A percentile compares a stretch with the other conserved stretches of the same genome.
Evolutionary conservation across 2,329 filamentous ascomycete species (phyloP).

Genomic region (Zarea fungicola): DNA sequence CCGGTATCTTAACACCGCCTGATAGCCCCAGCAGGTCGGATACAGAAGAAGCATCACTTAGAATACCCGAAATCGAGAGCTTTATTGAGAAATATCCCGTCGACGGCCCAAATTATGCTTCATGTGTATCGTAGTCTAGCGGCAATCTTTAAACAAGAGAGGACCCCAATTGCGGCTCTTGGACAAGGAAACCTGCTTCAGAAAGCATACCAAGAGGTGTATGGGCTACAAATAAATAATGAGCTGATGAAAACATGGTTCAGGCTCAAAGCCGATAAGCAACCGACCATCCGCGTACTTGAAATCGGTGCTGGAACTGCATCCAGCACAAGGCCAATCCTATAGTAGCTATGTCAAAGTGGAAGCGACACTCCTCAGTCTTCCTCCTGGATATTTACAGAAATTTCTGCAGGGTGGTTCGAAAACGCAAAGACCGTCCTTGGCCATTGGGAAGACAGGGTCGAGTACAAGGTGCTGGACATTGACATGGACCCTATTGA

Average conservation of each 20-base stretch:
- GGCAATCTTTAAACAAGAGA: too few species aligned
- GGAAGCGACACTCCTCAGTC: background rate
- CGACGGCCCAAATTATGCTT: too few species aligned
- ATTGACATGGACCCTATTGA: slow-evolving; percentile 23
- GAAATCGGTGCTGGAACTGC: background rate
- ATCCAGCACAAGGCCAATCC: background rate
- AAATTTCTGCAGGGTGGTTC: slow-evolving; percentile 27
- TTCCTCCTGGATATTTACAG: slow-evolving; percentile 20
- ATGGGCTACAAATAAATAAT: too few species aligned
- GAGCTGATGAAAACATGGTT: background rate
- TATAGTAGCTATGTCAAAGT: background rate
- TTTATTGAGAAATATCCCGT: too few species aligned
- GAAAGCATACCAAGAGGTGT: too few species aligned
- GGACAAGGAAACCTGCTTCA: too few species aligned
- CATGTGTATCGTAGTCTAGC: too few species aligned
- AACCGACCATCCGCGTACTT: background rate
- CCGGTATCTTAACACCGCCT: too few species aligned
- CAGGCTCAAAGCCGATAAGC: background rate
- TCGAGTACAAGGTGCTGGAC: slow-evolving; percentile 27
- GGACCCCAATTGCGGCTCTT: too few species aligned
- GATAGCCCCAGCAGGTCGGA: too few species aligned
- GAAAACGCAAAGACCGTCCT: slow-evolving; percentile 19
- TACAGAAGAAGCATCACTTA: too few species aligned
- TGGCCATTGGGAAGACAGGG: slow-evolving; percentile 10
- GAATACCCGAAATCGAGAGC: too few species aligned